Percentiles rank a stretch among this genome's conserved stretches.
Conservation (phyloP, 2,329 filamentous ascomycete genomes). For the Aulographum hederae region DNA sequence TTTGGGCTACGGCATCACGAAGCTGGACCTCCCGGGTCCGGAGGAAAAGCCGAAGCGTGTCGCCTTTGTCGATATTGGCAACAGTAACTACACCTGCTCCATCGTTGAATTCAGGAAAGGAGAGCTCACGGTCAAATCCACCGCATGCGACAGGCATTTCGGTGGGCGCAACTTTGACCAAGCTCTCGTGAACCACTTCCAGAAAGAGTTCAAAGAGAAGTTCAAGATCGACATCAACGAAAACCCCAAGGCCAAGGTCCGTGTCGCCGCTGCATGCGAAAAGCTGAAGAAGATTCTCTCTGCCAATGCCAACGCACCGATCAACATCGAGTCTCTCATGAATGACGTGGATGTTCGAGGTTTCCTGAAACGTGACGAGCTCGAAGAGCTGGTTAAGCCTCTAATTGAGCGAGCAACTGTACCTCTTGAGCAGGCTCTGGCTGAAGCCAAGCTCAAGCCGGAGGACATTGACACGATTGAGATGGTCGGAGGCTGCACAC, state of each 20-base stretch:
- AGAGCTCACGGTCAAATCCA: slow-evolving; percentile 83
- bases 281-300: slow-evolving; percentile 98
- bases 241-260: slow-evolving; percentile 76
- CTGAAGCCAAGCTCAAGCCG: slow-evolving; percentile 76
- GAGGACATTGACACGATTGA: slow-evolving; percentile 91
- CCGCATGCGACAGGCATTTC: slow-evolving; percentile 86
- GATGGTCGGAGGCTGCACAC: slow-evolving; percentile 85
- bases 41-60: slow-evolving; percentile 90
- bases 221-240: slow-evolving; percentile 91
- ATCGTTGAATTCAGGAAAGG: slow-evolving; percentile 96
- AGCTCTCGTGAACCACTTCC: slow-evolving; percentile 85
- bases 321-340: slow-evolving; percentile 98
- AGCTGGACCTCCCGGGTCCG: slow-evolving; percentile 67
- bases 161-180: slow-evolving; percentile 96
- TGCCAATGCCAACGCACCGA: slow-evolving; percentile 76
- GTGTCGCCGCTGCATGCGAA: slow-evolving; percentile 76
- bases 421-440: slow-evolving; percentile 78
- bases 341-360: slow-evolving; percentile 84
- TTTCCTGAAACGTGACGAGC: slow-evolving; percentile 83
- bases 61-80: slow-evolving; percentile 83
- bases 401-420: slow-evolving; percentile 53
- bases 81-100: slow-evolving; percentile 89
- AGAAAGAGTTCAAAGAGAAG: slow-evolving; percentile 90
- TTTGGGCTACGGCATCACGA: slow-evolving; percentile 94
- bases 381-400: slow-evolving; percentile 79